These are phyloP conservation scores for Trichocomaceae sp. DNA, from an alignment of 2,329 filamentous ascomycete species.

Conservation along the genomic window DNA sequence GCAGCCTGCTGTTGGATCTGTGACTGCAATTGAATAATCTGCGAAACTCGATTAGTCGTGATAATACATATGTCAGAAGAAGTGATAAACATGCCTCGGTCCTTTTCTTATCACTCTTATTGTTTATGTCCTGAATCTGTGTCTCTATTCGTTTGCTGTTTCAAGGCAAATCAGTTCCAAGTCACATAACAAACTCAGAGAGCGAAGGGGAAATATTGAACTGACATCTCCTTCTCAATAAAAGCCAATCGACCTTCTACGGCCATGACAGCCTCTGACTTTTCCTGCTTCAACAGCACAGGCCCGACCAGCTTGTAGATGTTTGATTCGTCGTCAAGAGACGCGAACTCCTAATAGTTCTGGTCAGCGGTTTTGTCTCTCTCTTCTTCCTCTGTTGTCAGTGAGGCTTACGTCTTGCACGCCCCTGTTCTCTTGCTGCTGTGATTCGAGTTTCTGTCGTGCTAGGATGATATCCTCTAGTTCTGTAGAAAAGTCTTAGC, in stretches of 20 bases:
- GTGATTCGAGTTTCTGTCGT: slow-evolving; percentile 82
- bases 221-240: slow-evolving; percentile 85
- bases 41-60: not conserved
- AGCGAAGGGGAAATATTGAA: not conserved
- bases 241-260: slow-evolving; percentile 88
- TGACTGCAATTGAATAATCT: slow-evolving; percentile 15
- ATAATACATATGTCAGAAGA: not conserved
- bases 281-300: slow-evolving; percentile 90
- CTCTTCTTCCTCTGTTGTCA: not conserved
- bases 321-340: slow-evolving; percentile 70
- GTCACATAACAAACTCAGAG: not conserved
- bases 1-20: slow-evolving; percentile 31
- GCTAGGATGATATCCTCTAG: slow-evolving; percentile 69
- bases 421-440: slow-evolving; percentile 84
- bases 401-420: slow-evolving; percentile 63
- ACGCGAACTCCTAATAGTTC: slow-evolving; percentile 66
- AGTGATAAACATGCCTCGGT: slow-evolving; percentile 50
- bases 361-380: not conserved
- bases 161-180: not conserved
- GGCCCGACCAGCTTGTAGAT: slow-evolving; percentile 97
- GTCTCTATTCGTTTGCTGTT: slow-evolving; percentile 59
- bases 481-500: slow-evolving; percentile 48
- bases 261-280: slow-evolving; percentile 78
- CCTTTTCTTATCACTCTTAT: slow-evolving; percentile 59
- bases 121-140: slow-evolving; percentile 58